Evolutionary conservation across 352 stramenopile genomes (phyloP).

Genomic region (Phytopythium ostracodes): DNA sequence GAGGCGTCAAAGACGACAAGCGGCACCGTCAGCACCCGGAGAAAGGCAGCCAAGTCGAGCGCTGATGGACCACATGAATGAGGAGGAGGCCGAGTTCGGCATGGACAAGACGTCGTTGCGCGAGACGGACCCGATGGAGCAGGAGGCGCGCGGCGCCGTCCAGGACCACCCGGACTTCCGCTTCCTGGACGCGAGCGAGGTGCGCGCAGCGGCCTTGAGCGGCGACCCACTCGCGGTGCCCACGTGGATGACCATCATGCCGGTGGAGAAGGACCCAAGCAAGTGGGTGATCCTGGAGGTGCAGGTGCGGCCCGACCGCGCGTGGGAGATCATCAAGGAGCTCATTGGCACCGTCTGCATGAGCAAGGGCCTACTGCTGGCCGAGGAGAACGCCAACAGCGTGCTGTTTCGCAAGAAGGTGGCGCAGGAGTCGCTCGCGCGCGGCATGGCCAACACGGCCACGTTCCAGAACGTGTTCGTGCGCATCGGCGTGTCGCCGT

Average conservation of each 20-base stretch:
- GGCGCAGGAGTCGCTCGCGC: conserved; percentile 49
- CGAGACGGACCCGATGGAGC: conserved; percentile 66
- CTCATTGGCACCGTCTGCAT: conserved; percentile 78
- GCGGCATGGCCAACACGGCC: conserved; percentile 56
- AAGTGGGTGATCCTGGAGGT: conserved; percentile 72
- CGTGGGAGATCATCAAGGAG: conserved; percentile 77
- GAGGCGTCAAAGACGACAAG: not conserved
- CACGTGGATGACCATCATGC: conserved; percentile 52
- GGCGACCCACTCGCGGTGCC: conserved; percentile 31
- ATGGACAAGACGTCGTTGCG: conserved; percentile 50
- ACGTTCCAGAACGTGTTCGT: conserved; percentile 78
- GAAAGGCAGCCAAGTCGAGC: not conserved
- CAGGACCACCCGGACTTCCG: conserved; percentile 71
- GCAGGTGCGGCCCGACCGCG: conserved; percentile 60
- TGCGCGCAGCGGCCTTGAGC: conserved; percentile 25
- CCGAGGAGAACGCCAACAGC: conserved; percentile 44
- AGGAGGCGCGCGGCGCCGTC: conserved; percentile 41
- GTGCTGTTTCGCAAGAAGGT: conserved; percentile 75
- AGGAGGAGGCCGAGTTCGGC: conserved; percentile 71
- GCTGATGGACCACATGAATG: conserved; percentile 20
- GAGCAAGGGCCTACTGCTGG: conserved; percentile 59
- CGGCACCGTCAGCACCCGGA: conserved; percentile 1
- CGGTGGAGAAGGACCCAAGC: conserved; percentile 55
- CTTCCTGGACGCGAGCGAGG: conserved; percentile 33
- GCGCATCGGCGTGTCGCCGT: conserved; percentile 63